Evolutionary conservation across 108 stramenopile genomes (phyloP).

Genomic region (Parietichytrium sp.): DNA sequence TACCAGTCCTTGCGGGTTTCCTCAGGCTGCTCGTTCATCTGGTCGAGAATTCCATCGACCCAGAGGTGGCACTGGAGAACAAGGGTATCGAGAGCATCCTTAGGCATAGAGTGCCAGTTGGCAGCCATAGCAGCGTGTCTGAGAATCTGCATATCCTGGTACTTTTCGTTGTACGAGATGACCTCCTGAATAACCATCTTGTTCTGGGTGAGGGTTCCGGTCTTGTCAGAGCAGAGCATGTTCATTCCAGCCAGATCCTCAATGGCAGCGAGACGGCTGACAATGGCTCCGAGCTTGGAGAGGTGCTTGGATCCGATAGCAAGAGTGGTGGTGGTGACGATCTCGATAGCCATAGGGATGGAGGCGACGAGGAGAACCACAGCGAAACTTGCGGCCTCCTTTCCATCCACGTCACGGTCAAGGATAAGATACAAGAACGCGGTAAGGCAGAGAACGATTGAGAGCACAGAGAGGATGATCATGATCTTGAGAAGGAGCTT

Average conservation of each 20-base stretch:
- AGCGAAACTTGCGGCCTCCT: conserved; percentile 58
- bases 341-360: conserved; percentile 77
- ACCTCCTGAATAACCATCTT: conserved; percentile 67
- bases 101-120: conserved; percentile 62
- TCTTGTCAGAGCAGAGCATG: conserved; percentile 81
- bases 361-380: conserved; percentile 74
- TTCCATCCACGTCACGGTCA: conserved; percentile 43
- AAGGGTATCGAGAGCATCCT: conserved; percentile 71
- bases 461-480: conserved; percentile 62
- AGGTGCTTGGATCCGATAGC: conserved; percentile 72
- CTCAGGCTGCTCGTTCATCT: neutral
- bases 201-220: conserved; percentile 78
- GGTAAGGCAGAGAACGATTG: conserved; percentile 60
- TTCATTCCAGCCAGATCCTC: conserved; percentile 75
- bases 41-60: neutral
- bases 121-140: conserved; percentile 69
- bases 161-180: conserved; percentile 53
- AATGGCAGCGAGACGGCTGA: conserved; percentile 74
- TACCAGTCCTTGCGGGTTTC: conserved; percentile 50
- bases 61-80: conserved; percentile 42
- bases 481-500: conserved; percentile 67
- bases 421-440: conserved; percentile 57
- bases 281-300: conserved; percentile 69
- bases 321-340: conserved; percentile 73
- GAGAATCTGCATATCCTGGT: conserved; percentile 61